A percentile compares a stretch with the other conserved stretches of the same genome.
These are phyloP conservation scores for Cyclotella cryptica DNA, from an alignment of 108 stramenopile genomes.

Conservation along the genomic window DNA sequence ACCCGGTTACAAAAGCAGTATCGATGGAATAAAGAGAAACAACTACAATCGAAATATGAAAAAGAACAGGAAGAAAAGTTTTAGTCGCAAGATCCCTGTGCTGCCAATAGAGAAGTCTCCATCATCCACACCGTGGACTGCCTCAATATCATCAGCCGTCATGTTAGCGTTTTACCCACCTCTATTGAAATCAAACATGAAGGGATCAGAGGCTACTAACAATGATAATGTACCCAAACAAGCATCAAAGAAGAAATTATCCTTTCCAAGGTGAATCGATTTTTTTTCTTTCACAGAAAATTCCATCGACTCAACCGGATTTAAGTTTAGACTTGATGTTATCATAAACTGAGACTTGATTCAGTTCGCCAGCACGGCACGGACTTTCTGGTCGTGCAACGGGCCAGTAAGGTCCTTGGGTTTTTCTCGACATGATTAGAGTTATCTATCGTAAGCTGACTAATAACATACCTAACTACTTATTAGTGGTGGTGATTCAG, in stretches of 20 bases:
- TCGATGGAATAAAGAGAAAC: not conserved
- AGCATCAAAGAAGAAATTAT: conserved; percentile 2
- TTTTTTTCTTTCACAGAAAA: no score
- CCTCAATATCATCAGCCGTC: not conserved
- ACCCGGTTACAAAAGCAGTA: not conserved
- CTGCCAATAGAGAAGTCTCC: not conserved
- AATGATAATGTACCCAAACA: not conserved
- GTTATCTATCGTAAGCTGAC: no score
- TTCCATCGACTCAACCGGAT: no score
- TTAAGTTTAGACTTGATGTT: no score
- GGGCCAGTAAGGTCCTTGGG: no score
- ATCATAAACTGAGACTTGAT: no score
- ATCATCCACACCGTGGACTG: not conserved
- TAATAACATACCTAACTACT: no score
- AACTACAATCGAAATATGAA: not conserved
- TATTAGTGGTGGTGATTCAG: no score
- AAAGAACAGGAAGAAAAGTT: not conserved
- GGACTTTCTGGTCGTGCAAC: no score
- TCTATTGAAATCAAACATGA: not conserved
- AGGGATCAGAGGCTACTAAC: not conserved
- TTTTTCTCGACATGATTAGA: no score
- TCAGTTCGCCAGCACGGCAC: no score
- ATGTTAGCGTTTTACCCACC: not conserved
- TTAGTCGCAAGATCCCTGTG: not conserved
- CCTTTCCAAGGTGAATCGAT: not conserved